Percentiles rank a stretch among this genome's conserved stretches.
phyloP scores from a whole-genome alignment of 352 stramenopile genomes.

The Phytopythium mirpurense region DNA sequence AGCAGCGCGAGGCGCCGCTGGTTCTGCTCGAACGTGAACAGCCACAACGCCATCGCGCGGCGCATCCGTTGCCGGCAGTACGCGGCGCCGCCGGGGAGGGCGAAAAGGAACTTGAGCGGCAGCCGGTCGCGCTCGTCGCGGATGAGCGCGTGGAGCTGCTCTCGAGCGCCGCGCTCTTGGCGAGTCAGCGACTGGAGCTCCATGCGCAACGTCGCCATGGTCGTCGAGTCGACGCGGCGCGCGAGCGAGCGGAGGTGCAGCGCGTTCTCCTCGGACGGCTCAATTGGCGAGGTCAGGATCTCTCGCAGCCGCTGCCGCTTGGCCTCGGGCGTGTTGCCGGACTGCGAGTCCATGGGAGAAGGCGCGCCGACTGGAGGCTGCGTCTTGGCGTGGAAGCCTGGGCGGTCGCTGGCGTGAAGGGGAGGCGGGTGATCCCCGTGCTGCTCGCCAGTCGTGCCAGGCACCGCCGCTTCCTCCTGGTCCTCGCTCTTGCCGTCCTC shows the following conservation, averaged over 20 bases:
- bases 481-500: slow-evolving; percentile 3
- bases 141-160: slow-evolving; percentile 46
- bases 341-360: not conserved
- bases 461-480: not conserved
- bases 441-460: not conserved
- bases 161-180: slow-evolving; percentile 33
- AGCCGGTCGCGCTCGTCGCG: slow-evolving; percentile 51
- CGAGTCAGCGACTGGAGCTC: slow-evolving; percentile 33
- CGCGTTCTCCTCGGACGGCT: slow-evolving; percentile 41
- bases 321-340: slow-evolving; percentile 40
- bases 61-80: slow-evolving; percentile 76
- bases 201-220: slow-evolving; percentile 38
- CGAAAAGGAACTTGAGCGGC: slow-evolving; percentile 78
- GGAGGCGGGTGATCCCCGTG: too few species aligned
- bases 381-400: not conserved
- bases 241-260: slow-evolving; percentile 34
- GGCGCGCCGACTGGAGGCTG: not conserved
- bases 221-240: slow-evolving; percentile 37
- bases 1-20: slow-evolving; percentile 61
- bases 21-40: slow-evolving; percentile 71
- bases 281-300: slow-evolving; percentile 55
- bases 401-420: not conserved
- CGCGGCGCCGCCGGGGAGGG: slow-evolving; percentile 59
- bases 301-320: slow-evolving; percentile 55
- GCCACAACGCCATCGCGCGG: slow-evolving; percentile 61